A percentile compares a stretch with the other conserved stretches of the same genome.
Evolutionary conservation across 495 filamentous ascomycete species (phyloP).

Genomic region (Emericellopsis terricola): DNA sequence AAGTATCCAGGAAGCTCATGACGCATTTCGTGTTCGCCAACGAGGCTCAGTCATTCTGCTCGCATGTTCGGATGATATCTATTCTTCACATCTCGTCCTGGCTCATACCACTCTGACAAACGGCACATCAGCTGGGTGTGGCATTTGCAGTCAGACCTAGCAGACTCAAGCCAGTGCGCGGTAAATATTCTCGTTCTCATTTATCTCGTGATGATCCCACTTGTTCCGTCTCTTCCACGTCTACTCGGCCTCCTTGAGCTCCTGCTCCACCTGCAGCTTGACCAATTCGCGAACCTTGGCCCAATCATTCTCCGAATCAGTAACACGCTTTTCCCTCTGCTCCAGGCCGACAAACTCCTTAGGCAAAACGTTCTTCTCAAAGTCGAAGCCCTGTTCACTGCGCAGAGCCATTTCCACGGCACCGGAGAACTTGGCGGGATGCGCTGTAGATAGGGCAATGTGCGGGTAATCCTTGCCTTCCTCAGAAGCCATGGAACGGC

Average conservation of each 20-base stretch:
- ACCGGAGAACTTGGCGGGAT: constrained; percentile 80
- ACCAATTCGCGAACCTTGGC: constrained; percentile 33
- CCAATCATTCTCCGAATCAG: constrained; percentile 30
- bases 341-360: constrained; percentile 59
- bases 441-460: constrained; percentile 77
- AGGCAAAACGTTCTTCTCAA: constrained; percentile 54
- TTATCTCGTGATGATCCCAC: not conserved
- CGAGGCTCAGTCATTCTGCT: too few species aligned
- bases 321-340: constrained; percentile 43
- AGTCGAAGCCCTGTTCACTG: constrained; percentile 46
- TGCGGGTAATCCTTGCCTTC: constrained; percentile 24
- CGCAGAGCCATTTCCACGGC: constrained; percentile 57
- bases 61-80: too few species aligned
- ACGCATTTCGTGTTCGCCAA: too few species aligned
- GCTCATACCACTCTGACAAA: too few species aligned
- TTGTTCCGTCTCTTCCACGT: not conserved
- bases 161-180: too few species aligned
- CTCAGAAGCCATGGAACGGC: constrained; percentile 40
- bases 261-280: constrained; percentile 34
- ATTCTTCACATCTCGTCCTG: too few species aligned
- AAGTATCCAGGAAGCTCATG: too few species aligned
- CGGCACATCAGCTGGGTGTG: too few species aligned
- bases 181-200: too few species aligned
- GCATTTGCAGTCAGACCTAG: too few species aligned
- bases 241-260: constrained; percentile 22